Evolutionary conservation across 768 basidiomycete species (phyloP).

Genomic region (Lanmaoa rubissima): DNA sequence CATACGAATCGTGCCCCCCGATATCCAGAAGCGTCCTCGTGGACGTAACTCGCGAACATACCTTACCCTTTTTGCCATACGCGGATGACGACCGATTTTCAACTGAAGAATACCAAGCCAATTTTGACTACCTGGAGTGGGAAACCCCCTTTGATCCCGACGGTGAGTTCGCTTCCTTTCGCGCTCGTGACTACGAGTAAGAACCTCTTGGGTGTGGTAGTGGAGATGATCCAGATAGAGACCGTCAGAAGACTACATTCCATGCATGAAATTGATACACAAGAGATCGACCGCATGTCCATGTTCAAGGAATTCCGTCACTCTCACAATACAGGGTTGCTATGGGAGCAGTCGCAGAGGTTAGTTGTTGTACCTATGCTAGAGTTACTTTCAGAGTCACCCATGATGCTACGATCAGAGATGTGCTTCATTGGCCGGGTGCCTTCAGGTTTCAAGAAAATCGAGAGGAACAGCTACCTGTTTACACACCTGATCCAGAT

Average conservation of each 20-base stretch:
- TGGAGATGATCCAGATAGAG: slow-evolving; percentile 49
- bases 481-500: slow-evolving; percentile 16
- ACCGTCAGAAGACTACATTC: slow-evolving; percentile 38
- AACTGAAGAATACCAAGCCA: slow-evolving; percentile 23
- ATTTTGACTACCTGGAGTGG: slow-evolving; percentile 34
- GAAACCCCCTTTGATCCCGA: slow-evolving; percentile 47
- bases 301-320: slow-evolving; percentile 29
- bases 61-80: slow-evolving; percentile 41
- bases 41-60: not conserved
- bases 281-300: slow-evolving; percentile 36
- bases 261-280: slow-evolving; percentile 27
- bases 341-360: slow-evolving; percentile 47
- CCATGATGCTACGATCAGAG: slow-evolving; percentile 27
- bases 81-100: slow-evolving; percentile 46
- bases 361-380: slow-evolving; percentile 6
- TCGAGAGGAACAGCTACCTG: not conserved
- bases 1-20: slow-evolving; percentile 50
- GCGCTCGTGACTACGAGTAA: not conserved
- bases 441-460: not conserved
- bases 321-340: slow-evolving; percentile 34
- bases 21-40: slow-evolving; percentile 32
- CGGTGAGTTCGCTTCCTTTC: slow-evolving; percentile 34
- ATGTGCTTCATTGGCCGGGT: slow-evolving; percentile 40
- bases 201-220: slow-evolving; percentile 25
- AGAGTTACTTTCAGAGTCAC: not conserved